These are phyloP conservation scores for Solanum chacoense DNA, from an alignment of 305 asterid species.

Conservation along the genomic window DNA sequence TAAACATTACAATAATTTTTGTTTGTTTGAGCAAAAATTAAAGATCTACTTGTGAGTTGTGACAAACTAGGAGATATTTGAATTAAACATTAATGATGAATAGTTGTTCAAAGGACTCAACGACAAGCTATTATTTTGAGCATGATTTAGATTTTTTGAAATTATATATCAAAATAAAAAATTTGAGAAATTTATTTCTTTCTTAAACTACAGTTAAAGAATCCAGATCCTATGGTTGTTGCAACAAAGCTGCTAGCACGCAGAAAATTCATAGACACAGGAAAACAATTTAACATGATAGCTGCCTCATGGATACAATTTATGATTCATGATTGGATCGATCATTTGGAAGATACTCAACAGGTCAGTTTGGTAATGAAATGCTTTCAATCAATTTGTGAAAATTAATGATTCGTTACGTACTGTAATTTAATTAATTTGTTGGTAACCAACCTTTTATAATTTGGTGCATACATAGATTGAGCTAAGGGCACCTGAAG, in stretches of 20 bases:
- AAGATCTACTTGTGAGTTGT: neutral
- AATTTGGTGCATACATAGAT: slow-evolving; percentile 8
- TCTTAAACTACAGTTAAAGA: slow-evolving; percentile 18
- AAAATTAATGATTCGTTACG: neutral
- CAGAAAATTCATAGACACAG: slow-evolving; percentile 28
- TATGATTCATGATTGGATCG: slow-evolving; percentile 66
- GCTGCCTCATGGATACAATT: slow-evolving; percentile 72
- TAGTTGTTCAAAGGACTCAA: neutral
- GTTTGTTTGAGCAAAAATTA: neutral
- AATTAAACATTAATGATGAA: neutral
- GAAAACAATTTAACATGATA: slow-evolving; percentile 53
- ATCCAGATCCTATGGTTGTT: slow-evolving; percentile 53
- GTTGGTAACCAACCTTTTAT: neutral
- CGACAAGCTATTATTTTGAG: neutral
- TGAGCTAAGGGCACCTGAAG: slow-evolving; percentile 34
- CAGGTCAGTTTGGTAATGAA: slow-evolving; percentile 15
- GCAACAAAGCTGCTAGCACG: slow-evolving; percentile 51
- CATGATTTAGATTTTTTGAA: neutral
- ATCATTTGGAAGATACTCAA: slow-evolving; percentile 39
- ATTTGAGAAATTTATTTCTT: neutral
- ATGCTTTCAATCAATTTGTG: neutral
- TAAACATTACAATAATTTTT: too few species aligned
- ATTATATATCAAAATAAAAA: too few species aligned
- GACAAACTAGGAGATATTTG: neutral
- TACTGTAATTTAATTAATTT: too few species aligned